Evolutionary conservation across 306 rosid species (phyloP), one percentile per base, ranked within the genome.

Genomic region (Canavalia gladiata): DNA sequence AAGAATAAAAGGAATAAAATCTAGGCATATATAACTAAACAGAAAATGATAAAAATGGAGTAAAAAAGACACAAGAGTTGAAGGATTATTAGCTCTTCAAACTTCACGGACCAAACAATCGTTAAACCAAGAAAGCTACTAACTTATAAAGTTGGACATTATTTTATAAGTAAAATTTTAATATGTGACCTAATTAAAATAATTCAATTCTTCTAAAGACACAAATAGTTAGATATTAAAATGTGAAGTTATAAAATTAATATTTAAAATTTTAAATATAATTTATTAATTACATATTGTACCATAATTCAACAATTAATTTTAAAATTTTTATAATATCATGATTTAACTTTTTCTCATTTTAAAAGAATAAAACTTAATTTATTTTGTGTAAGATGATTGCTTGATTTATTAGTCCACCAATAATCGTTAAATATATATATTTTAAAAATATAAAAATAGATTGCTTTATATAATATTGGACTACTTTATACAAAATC

Each of bases 31-130:
- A 78, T 78, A 65, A 66, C 47, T 62, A 35, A 45, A 5, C 8
- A 83, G 39, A 77, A 77, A 57, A 70, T 67, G 75, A 51, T 71
- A 51, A 62, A 76, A 31, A 68, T 35, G 2, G 31, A 8, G 42
- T 30, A 50, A 30, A 51, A 49, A 58, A 34, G 34, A 77, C 10
- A 83, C 25, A 41, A 69, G 55, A 77, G 49, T 25, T 46, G 71
- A 78, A 78, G 62, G 64, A 64, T 71, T 28, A 77, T 78, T 42
- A 83, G 68, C 60, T 80, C 82, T 76, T 37, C 4, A 37, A 35
- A 37, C 3, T 37, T 72, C 83, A 80, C 89, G 88, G 91, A 67
- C 80, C 29, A 52, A 31, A 69, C 82, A 80, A 51, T 83, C 69
- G 73, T 75, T 42, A 28, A 65, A 41, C 52, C 52, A 65, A 39